Base-by-base conservation (phyloP, 1,284 basidiomycete species). In the Trichosporon sp. region DNA sequence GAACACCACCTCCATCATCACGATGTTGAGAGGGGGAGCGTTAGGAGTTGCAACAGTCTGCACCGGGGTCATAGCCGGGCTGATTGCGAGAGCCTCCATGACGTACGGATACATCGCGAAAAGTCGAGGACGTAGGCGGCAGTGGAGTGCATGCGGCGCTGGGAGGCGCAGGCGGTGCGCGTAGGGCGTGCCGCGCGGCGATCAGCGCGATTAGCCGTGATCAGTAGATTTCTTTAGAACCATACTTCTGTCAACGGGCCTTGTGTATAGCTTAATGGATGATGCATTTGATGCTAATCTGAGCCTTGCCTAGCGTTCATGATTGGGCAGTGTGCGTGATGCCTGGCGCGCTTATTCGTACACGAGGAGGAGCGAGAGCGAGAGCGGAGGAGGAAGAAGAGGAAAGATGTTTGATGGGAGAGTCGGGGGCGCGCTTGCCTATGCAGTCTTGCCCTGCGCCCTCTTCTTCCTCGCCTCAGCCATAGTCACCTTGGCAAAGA, bases 401-500 rank as follows among this genome's bases (percentile, higher is more conserved):
- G 4, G 23, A n/a, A n/a, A n/a, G n/a, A n/a, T n/a, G n/a, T n/a
- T n/a, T n/a, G n/a, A n/a, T n/a, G n/a, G n/a, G n/a, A n/a, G n/a
- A n/a, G n/a, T n/a, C n/a, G n/a, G n/a, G n/a, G n/a, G n/a, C n/a
- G 23, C 11, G 13, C 7, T 4, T 9, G 25, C 21, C 36, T 67
- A 78, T 3, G 73, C 75, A 60, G 72, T 74, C 71, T 78, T 79
- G 19, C 74, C 75, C 25, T 67, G 65, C 21, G 64, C 61, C 25
- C 69, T 72, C 69, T 75, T 79, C 71, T 76, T 80, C 71, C 83
- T 81, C 54, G 88, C 90, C 79, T 93, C 91, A 72, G 86, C 87
- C 59, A 88, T 78, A 62, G 92, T 84, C 4, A 91, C 92, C 21
- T 81, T 83, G 2, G 89, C 90, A 32, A 95, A 80, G 78, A 96